Base-by-base conservation (phyloP, 768 basidiomycete species). In the Gautieria morchelliformis region DNA sequence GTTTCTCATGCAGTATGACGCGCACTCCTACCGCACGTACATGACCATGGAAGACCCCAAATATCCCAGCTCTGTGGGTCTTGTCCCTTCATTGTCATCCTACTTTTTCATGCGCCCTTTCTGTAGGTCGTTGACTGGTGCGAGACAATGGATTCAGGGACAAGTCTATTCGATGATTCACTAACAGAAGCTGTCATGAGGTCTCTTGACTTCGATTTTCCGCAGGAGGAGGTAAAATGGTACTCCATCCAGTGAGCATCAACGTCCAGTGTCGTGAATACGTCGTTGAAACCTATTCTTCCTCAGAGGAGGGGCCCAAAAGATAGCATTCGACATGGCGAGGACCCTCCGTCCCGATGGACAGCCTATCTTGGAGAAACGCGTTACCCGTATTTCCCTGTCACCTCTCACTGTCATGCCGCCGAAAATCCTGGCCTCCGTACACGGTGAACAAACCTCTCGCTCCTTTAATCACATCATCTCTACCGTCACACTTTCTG, bases 11-110 rank as follows among this genome's bases (percentile, higher is more conserved):
- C 47, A 46, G 47, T 51, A 58, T 32, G 66, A 69, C 54, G 41
- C 62, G 8, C 59, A 61, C 37, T 68, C 68, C 14, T 66, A 59
- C 27, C 61, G 66, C 6, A 47, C 61, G 5, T 68, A 63, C 60
- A 52, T 68, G 40, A 53, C 62, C 63, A 3, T 41, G 14, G n/a
- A 41, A 41, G 4, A 41, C n/a, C 40, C 27, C 27, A 27, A 27
- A 27, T 27, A 27, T 27, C 27, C 27, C 27, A 27, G 5, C 27
- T 27, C 27, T 27, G 27, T 27, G 27, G 27, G 27, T 27, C 27
- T 3, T 27, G 27, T 27, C 5, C 27, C 27, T 5, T 27, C 27
- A 27, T 27, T 8, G 4, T n/a, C n/a, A 3, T 8, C 40, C n/a
- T 8, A 41, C 3, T 41, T 14, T 41, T 14, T n/a, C 40, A n/a